Percentiles rank a stretch among this genome's conserved stretches.
Evolutionary conservation across 495 filamentous ascomycete genomes (phyloP).

Genomic region (Chaetomium cochliodes): DNA sequence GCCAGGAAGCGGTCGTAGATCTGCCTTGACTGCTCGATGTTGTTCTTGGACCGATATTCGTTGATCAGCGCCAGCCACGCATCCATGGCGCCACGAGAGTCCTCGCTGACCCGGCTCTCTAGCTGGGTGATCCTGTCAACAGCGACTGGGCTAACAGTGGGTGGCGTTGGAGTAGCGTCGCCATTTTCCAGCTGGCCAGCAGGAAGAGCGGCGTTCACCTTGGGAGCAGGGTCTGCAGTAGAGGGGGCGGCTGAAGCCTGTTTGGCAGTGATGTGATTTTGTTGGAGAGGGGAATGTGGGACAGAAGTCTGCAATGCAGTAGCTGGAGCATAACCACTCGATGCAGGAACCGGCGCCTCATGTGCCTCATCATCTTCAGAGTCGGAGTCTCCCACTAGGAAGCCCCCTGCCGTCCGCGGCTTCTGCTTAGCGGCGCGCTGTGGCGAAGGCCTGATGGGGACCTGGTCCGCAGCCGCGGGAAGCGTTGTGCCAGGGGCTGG

Average conservation of each 20-base stretch:
- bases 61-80: slow-evolving; percentile 85
- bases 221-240: slow-evolving; percentile 26
- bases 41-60: slow-evolving; percentile 78
- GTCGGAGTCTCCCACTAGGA: slow-evolving; percentile 74
- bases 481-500: slow-evolving; percentile 14
- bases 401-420: slow-evolving; percentile 73
- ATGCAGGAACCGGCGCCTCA: slow-evolving; percentile 33
- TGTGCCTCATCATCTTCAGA: slow-evolving; percentile 36
- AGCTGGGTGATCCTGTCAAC: slow-evolving; percentile 80
- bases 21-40: slow-evolving; percentile 74
- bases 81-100: slow-evolving; percentile 84
- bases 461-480: slow-evolving; percentile 33
- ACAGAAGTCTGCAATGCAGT: slow-evolving; percentile 21
- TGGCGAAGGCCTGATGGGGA: slow-evolving; percentile 37
- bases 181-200: slow-evolving; percentile 14
- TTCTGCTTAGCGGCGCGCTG: slow-evolving; percentile 53
- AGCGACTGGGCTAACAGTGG: slow-evolving; percentile 38
- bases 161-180: slow-evolving; percentile 8
- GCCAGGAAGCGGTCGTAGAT: slow-evolving; percentile 83
- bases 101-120: slow-evolving; percentile 85
- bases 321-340: slow-evolving; percentile 23
- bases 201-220: slow-evolving; percentile 29
- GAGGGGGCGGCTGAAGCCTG: slow-evolving; percentile 24
- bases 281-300: slow-evolving; percentile 29
- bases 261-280: slow-evolving; percentile 29